phyloP scores from a whole-genome alignment of 148 eudicot genomes.

The Dysphania ambrosioides region DNA sequence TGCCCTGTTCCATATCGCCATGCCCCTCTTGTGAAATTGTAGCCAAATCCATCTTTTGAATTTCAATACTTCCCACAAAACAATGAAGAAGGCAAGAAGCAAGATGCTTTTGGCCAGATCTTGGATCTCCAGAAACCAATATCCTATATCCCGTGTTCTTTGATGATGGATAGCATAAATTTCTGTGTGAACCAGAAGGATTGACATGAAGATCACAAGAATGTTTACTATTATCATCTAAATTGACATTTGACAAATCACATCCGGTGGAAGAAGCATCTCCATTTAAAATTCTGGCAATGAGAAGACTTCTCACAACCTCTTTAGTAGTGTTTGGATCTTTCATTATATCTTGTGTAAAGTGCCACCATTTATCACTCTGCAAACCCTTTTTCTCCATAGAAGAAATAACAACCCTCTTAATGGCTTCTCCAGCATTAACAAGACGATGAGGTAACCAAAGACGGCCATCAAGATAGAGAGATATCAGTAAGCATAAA shows the following conservation, averaged over 20 bases:
- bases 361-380: conserved; percentile 56
- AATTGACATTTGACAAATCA: conserved; percentile 28
- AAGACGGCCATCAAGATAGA: conserved; percentile 66
- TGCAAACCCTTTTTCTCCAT: conserved; percentile 42
- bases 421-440: conserved; percentile 49
- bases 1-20: conserved; percentile 73
- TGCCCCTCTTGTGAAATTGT: conserved; percentile 86
- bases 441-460: conserved; percentile 62
- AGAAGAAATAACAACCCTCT: conserved; percentile 50
- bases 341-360: conserved; percentile 49
- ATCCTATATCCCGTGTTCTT: conserved; percentile 64
- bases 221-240: conserved; percentile 30
- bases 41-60: conserved; percentile 88
- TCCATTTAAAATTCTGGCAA: conserved; percentile 44
- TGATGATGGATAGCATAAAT: conserved; percentile 33
- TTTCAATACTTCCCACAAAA: conserved; percentile 69
- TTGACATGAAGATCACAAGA: conserved; percentile 32
- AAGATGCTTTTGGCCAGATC: conserved; percentile 89
- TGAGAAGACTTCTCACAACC: conserved; percentile 45
- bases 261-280: conserved; percentile 32
- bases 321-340: conserved; percentile 52
- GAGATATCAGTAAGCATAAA: conserved; percentile 50
- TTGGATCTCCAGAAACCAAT: conserved; percentile 75
- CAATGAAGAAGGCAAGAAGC: conserved; percentile 87
- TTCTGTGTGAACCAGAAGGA: conserved; percentile 41